phyloP scores from a whole-genome alignment of 164 flowering plant genomes.

The Umbellularia californica region DNA sequence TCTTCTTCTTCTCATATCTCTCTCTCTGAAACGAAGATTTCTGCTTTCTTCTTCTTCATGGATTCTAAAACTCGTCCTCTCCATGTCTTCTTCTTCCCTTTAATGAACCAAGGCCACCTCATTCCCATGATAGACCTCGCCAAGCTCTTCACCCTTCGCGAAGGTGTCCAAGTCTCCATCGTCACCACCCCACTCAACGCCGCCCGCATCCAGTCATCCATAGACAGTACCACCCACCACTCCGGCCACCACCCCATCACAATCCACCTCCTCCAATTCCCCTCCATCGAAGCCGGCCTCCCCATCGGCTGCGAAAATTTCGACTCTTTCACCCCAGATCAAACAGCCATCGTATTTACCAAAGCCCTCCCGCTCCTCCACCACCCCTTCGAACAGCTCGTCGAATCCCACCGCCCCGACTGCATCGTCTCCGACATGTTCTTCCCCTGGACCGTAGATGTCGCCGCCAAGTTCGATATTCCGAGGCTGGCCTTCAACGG shows the following conservation, averaged over 20 bases:
- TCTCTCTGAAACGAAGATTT: no score
- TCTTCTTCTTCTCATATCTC: no score
- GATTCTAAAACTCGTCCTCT: neutral
- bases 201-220: neutral
- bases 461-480: conserved; percentile 20
- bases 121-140: conserved; percentile 15
- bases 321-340: conserved; percentile 4
- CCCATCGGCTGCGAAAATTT: conserved; percentile 9
- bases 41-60: neutral
- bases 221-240: conserved; percentile 1
- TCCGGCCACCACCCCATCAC: neutral
- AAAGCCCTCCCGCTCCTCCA: conserved; percentile 20
- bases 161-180: neutral
- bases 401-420: conserved; percentile 23
- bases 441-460: conserved; percentile 28
- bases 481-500: conserved; percentile 31
- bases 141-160: conserved; percentile 11
- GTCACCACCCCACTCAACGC: conserved; percentile 11
- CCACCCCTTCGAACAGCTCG: conserved; percentile 23
- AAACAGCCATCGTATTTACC: conserved; percentile 13
- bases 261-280: neutral
- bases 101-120: conserved; percentile 17
- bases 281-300: conserved; percentile 2
- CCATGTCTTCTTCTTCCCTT: conserved; percentile 17
- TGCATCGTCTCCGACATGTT: conserved; percentile 33